Evolutionary conservation across 805 yeast species (phyloP), one percentile per base, ranked within the genome.

Genomic region (Wickerhamomyces ciferrii): DNA sequence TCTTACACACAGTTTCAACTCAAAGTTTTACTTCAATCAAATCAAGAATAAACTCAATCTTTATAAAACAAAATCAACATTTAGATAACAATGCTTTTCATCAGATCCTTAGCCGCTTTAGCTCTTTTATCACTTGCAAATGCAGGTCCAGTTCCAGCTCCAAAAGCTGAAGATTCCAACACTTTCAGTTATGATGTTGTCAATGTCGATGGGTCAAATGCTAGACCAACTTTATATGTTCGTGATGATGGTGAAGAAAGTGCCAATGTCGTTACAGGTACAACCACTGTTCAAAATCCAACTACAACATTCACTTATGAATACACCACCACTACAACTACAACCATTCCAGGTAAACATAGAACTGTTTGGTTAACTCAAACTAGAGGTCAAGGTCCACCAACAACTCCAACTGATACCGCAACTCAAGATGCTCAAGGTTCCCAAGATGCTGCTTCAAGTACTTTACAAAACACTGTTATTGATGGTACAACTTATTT

Each of bases 121-220:
- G 45, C 60, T 25, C 17, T 59, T 19, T 41, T 56, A 31, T 45
- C 56, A n/a, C 41, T 53, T n/a, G 46, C 48, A 32, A 36, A 25
- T 13, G 59, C 62, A 35, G 43, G 44, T 21, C 60, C 63, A 23
- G 45, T 49, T 19, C 55, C 59, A 18, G 19, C 45, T 11, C 56
- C 60, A 23, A 29, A 19, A 3, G 53, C 60, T 24, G 52, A 46
- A n/a, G 49, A 43, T 25, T 32, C 46, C 2, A 45, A 49, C 45
- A 54, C 56, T 23, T 60, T 44, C 53, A 49, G 48, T 21, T 58
- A 58, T 43, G 54, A 54, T 18, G 59, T 58, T 42, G 55, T 60
- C 32, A 58, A 60, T 42, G 62, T 52, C 32, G 64, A 60, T 46
- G 63, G 62, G 32, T 55, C 61, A 42, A 52, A 58, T 48, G 46